A percentile compares a stretch with the other conserved stretches of the same genome.
Conservation (phyloP, 192 early-diverging fungal species). For the Phlyctochytrium bullatum region DNA sequence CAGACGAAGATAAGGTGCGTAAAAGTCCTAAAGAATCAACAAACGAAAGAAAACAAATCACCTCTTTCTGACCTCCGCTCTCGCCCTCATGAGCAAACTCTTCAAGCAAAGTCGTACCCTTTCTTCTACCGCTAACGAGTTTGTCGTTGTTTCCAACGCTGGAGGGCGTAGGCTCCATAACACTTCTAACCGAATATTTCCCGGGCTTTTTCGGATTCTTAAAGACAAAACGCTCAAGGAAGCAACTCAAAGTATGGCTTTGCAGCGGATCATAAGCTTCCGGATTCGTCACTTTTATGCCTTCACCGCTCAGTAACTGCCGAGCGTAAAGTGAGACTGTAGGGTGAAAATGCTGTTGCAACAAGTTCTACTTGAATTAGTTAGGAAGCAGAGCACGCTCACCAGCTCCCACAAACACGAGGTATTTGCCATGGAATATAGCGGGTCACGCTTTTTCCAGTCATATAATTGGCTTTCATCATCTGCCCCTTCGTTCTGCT, state of each 20-base stretch:
- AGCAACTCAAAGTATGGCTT: constrained; percentile 86
- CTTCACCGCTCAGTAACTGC: constrained; percentile 65
- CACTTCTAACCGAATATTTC: constrained; percentile 58
- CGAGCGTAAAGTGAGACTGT: constrained; percentile 80
- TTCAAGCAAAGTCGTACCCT: background rate
- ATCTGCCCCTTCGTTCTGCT: constrained; percentile 24
- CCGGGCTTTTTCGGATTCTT: constrained; percentile 83
- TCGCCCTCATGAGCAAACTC: constrained; percentile 27
- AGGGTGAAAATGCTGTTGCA: constrained; percentile 87
- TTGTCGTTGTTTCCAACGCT: constrained; percentile 31
- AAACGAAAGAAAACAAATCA: too few relatives aligned
- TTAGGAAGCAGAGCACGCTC: constrained; percentile 22
- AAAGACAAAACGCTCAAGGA: constrained; percentile 94
- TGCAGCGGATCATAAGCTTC: constrained; percentile 76
- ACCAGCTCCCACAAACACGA: constrained; percentile 92
- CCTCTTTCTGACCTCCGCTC: too few relatives aligned
- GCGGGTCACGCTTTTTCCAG: constrained; percentile 81
- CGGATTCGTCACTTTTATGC: constrained; percentile 57
- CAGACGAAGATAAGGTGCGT: constrained; percentile 80
- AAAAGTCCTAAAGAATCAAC: constrained; percentile 19
- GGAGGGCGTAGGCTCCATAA: constrained; percentile 55
- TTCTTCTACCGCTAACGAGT: constrained; percentile 53
- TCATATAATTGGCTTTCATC: constrained; percentile 61
- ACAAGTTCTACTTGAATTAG: constrained; percentile 47
- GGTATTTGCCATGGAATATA: constrained; percentile 73